phyloP scores from a whole-genome alignment of 257 asterid species.

The Galeopsis tetrahit region DNA sequence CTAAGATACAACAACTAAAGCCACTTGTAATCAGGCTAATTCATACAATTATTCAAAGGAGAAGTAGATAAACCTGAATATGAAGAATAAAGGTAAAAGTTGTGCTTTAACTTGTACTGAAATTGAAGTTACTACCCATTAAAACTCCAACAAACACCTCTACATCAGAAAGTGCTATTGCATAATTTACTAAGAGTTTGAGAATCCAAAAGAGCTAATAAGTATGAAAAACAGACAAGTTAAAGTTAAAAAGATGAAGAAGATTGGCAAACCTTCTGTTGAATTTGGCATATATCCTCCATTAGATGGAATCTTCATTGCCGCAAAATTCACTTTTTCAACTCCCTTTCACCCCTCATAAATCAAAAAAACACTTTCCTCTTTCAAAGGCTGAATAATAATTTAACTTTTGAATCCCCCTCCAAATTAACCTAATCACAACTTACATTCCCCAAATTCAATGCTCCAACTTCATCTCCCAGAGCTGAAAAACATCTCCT shows the following conservation, averaged over 20 bases:
- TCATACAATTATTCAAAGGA: neutral
- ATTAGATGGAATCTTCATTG: constrained; percentile 80
- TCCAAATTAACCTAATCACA: constrained; percentile 22
- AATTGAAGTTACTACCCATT: constrained; percentile 14
- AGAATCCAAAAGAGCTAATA: constrained; percentile 1
- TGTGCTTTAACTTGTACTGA: neutral
- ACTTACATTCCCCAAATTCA: constrained; percentile 24
- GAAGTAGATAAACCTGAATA: constrained; percentile 21
- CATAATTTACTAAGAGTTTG: constrained; percentile 12
- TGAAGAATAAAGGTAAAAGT: constrained; percentile 7
- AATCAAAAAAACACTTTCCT: constrained; percentile 25
- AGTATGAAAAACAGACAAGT: constrained; percentile 10
- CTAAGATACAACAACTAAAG: neutral
- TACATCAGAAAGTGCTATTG: constrained; percentile 24
- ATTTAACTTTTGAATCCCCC: neutral
- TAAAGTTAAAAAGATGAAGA: neutral
- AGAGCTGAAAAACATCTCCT: constrained; percentile 4
- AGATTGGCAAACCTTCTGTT: constrained; percentile 65
- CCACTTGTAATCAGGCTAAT: neutral
- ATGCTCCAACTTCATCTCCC: constrained; percentile 22
- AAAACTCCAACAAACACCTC: neutral
- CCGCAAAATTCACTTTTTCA: constrained; percentile 35
- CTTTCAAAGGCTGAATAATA: constrained; percentile 16
- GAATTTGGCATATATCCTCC: constrained; percentile 82
- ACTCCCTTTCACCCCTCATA: constrained; percentile 33